Percentiles rank a stretch among this genome's conserved stretches.
Evolutionary conservation across 371 early-diverging fungal genomes (phyloP).

Genomic region (Mucor indicus): DNA sequence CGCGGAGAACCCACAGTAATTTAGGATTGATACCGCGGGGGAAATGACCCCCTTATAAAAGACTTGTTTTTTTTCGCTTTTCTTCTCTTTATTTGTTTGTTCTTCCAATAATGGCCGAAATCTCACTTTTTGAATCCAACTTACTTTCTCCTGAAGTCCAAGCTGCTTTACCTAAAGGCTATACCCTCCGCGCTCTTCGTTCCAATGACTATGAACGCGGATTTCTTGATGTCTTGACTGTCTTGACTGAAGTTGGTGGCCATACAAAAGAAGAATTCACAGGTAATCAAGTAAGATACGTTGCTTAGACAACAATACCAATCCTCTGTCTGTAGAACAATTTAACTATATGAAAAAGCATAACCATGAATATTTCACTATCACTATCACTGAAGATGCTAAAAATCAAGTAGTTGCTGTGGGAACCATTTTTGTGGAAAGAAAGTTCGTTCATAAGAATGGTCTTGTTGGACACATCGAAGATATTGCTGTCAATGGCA

Average conservation of each 20-base stretch:
- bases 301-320: not conserved
- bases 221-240: constrained; percentile 66
- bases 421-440: constrained; percentile 94
- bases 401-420: constrained; percentile 78
- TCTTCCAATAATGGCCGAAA: too few species aligned
- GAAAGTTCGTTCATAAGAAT: constrained; percentile 90
- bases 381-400: constrained; percentile 80
- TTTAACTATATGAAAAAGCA: constrained; percentile 72
- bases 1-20: too few species aligned
- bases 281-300: constrained; percentile 6
- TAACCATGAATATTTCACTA: constrained; percentile 74
- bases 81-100: too few species aligned
- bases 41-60: too few species aligned
- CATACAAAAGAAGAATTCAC: constrained; percentile 67
- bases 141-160: constrained; percentile 78
- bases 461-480: constrained; percentile 86
- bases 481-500: constrained; percentile 92
- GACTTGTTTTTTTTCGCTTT: too few species aligned
- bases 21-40: too few species aligned
- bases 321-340: constrained; percentile 43
- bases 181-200: constrained; percentile 80
- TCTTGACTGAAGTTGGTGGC: constrained; percentile 76
- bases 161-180: constrained; percentile 72
- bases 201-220: constrained; percentile 80
- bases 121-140: constrained; percentile 59